A percentile compares a stretch with the other conserved stretches of the same genome.
Conservation (phyloP, 495 filamentous ascomycete species). For the Neurospora discreta region DNA sequence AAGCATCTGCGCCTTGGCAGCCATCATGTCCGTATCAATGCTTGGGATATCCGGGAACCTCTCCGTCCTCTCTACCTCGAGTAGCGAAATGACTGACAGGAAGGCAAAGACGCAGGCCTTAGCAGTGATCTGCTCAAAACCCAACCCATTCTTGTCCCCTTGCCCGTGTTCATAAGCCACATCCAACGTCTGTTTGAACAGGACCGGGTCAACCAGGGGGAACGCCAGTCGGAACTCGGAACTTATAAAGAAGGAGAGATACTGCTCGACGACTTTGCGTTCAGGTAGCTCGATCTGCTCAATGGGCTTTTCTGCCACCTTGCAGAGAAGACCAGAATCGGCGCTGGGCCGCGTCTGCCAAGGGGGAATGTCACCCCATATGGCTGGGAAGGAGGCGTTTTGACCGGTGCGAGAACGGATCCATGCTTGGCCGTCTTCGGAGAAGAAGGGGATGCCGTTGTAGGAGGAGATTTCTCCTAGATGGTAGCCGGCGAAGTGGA, state of each 20-base stretch:
- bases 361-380: conserved; percentile 21
- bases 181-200: conserved; percentile 32
- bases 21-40: conserved; percentile 28
- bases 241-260: conserved; percentile 6
- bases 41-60: background rate
- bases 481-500: conserved; percentile 40
- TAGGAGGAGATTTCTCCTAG: conserved; percentile 35
- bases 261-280: conserved; percentile 5
- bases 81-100: conserved; percentile 24
- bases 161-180: conserved; percentile 22
- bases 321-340: background rate
- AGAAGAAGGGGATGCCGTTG: conserved; percentile 36
- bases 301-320: background rate
- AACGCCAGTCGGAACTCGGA: conserved; percentile 32
- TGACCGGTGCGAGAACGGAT: conserved; percentile 37
- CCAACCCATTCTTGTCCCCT: background rate
- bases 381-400: conserved; percentile 23
- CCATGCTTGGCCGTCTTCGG: conserved; percentile 35
- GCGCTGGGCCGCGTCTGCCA: conserved; percentile 3
- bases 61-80: conserved; percentile 8
- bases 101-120: conserved; percentile 38
- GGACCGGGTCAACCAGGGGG: conserved; percentile 28
- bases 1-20: conserved; percentile 28
- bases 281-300: conserved; percentile 7
- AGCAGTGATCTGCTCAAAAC: conserved; percentile 11